These are phyloP conservation scores for Hirsutella minnesotensis DNA, from an alignment of 2,329 filamentous ascomycete species.

Conservation along the genomic window DNA sequence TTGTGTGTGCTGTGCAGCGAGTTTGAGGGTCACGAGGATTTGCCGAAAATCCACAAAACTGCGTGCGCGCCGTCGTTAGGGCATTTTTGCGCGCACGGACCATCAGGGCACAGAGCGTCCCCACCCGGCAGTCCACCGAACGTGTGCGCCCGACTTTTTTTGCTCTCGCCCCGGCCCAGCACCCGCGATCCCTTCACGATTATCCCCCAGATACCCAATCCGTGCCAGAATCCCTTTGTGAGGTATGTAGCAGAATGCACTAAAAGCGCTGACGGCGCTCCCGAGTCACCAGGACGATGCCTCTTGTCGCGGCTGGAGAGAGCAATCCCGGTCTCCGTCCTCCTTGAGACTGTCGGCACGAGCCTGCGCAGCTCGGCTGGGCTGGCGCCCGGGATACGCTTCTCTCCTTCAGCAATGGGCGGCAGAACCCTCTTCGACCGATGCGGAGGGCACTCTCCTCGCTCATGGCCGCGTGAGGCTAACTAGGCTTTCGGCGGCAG, in stretches of 20 bases:
- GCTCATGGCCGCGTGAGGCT: conserved; percentile 53
- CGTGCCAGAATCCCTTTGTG: conserved; percentile 6
- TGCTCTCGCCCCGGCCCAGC: neutral
- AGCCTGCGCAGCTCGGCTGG: neutral
- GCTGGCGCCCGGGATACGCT: conserved; percentile 40
- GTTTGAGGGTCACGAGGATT: conserved; percentile 21
- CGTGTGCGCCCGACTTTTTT: conserved; percentile 5
- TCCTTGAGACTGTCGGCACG: conserved; percentile 8
- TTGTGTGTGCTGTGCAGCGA: conserved; percentile 5
- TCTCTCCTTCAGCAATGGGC: conserved; percentile 53
- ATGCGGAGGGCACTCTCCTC: conserved; percentile 56
- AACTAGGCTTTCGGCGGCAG: conserved; percentile 38
- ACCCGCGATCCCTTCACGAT: neutral
- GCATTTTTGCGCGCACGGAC: conserved; percentile 31
- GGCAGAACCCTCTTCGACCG: conserved; percentile 54
- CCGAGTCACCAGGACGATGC: conserved; percentile 26
- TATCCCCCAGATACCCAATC: neutral
- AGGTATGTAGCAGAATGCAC: conserved; percentile 30
- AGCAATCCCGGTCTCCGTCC: conserved; percentile 40
- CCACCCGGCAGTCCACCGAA: neutral
- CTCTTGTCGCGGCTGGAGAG: conserved; percentile 44
- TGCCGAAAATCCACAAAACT: conserved; percentile 23
- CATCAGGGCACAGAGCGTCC: conserved; percentile 25
- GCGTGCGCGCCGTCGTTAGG: conserved; percentile 22
- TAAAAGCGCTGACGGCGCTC: conserved; percentile 13